These are phyloP conservation scores for Skeletonema tropicum DNA, from an alignment of 108 stramenopile genomes.

Conservation along the genomic window DNA sequence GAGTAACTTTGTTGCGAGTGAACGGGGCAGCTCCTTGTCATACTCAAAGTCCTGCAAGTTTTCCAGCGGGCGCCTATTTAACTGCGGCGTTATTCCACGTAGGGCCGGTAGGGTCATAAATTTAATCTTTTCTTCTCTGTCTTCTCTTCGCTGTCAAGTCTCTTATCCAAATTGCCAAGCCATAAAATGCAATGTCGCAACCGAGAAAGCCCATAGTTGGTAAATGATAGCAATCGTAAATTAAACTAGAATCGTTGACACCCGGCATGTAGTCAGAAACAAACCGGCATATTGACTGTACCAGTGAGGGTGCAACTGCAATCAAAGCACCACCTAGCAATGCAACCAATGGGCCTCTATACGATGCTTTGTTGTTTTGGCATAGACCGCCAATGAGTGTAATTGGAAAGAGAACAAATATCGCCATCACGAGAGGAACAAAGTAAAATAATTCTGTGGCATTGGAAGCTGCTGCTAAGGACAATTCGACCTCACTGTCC, in stretches of 20 bases:
- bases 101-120: constrained; percentile 36
- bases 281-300: background rate
- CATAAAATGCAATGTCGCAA: constrained; percentile 19
- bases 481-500: background rate
- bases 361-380: background rate
- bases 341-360: background rate
- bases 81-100: constrained; percentile 82
- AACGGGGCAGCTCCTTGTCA: constrained; percentile 85
- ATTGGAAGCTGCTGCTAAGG: constrained; percentile 1
- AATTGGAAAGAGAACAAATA: constrained; percentile 8
- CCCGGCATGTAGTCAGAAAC: constrained; percentile 1
- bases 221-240: constrained; percentile 23
- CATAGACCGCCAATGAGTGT: background rate
- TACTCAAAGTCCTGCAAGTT: constrained; percentile 74
- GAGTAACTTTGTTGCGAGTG: constrained; percentile 66
- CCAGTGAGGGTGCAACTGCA: background rate
- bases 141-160: constrained; percentile 9
- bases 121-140: background rate
- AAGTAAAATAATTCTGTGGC: constrained; percentile 11
- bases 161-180: constrained; percentile 7
- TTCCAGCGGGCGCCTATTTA: constrained; percentile 81
- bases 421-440: background rate
- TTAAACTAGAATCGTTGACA: constrained; percentile 11
- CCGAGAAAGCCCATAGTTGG: constrained; percentile 16
- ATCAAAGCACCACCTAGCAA: constrained; percentile 7